A percentile compares a stretch with the other conserved stretches of the same genome.
Conservation (phyloP, 192 early-diverging fungal genomes). For the Kappamyces sp. region DNA sequence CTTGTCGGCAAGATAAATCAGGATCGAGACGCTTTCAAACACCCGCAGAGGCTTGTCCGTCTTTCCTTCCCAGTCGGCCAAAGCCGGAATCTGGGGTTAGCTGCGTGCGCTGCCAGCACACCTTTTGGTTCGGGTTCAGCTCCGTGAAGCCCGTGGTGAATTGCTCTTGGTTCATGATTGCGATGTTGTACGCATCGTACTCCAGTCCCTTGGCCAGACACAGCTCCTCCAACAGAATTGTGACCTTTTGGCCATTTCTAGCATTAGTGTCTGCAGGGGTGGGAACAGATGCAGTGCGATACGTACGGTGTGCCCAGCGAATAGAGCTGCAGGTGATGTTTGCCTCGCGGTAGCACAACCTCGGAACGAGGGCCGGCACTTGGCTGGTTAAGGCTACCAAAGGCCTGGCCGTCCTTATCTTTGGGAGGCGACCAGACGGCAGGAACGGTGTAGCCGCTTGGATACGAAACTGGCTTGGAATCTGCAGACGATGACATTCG, state of each 20-base stretch:
- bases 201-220: slow-evolving; percentile 15
- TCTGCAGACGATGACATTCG: too few relatives aligned
- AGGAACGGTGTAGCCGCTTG: slow-evolving; percentile 10
- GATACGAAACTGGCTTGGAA: background rate
- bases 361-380: slow-evolving; percentile 23
- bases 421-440: slow-evolving; percentile 12
- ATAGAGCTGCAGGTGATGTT: slow-evolving; percentile 20
- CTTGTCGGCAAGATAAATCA: slow-evolving; percentile 39
- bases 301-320: slow-evolving; percentile 22
- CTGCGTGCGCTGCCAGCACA: too few relatives aligned
- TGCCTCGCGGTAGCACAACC: slow-evolving; percentile 14
- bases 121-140: slow-evolving; percentile 42
- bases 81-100: slow-evolving; percentile 19
- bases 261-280: too few relatives aligned
- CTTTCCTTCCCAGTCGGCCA: slow-evolving; percentile 29
- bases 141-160: slow-evolving; percentile 31
- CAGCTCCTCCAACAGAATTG: slow-evolving; percentile 37
- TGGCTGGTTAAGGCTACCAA: slow-evolving; percentile 13
- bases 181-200: slow-evolving; percentile 28
- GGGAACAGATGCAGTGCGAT: too few relatives aligned
- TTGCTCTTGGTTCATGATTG: slow-evolving; percentile 25
- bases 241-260: slow-evolving; percentile 30
- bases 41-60: slow-evolving; percentile 32
- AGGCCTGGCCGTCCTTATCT: background rate
- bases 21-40: slow-evolving; percentile 44